Evolutionary conservation across 305 asterid species (phyloP), one percentile per base, ranked within the genome.

Genomic region (Fraxinus velutina): DNA sequence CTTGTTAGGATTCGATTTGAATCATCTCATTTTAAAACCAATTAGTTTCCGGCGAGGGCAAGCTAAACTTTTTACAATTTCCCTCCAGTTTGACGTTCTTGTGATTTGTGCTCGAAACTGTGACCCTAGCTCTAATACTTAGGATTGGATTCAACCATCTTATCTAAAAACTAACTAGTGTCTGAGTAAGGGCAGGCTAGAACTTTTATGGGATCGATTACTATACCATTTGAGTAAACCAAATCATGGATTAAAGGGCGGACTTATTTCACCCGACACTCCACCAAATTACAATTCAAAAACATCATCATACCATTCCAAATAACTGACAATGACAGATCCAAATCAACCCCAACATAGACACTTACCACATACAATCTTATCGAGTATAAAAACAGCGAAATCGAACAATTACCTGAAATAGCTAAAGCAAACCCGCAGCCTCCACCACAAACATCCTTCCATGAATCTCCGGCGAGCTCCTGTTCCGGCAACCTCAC

Each of bases 341-440:
- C 73, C 66, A 79, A 72, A 27, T 68, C 74, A 68, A 13, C 19
- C 30, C 44, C 66, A 42, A 37, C 57, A 82, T 10, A 78, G 1
- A 77, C 78, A 7, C 73, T 39, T 19, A 64, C 72, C 17, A 39
- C 57, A 68, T 5, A 1, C 30, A 52, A 50, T 13, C 55, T 44
- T 44, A 44, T 44, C 32, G 74, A 75, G 17, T 66, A 78, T 1
- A 0, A 70, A 24, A 81, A 82, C 10, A 42, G 50, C 70, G 75
- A 36, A 78, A 78, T 13, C 50, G 34, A 79, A 2, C n/a, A 79
- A 82, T 57, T 80, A 91, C 94, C 90, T 55, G 93, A 84, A 75
- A 90, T 83, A 32, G 92, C 96, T 88, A 92, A 80, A 78, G 93
- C 96, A 84, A 92, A 92, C 68, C 94, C 97, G 80, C 94, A 91